A percentile compares a stretch with the other conserved stretches of the same genome.
Conservation (phyloP, 352 stramenopile species). For the Phytophthora foliorum region DNA sequence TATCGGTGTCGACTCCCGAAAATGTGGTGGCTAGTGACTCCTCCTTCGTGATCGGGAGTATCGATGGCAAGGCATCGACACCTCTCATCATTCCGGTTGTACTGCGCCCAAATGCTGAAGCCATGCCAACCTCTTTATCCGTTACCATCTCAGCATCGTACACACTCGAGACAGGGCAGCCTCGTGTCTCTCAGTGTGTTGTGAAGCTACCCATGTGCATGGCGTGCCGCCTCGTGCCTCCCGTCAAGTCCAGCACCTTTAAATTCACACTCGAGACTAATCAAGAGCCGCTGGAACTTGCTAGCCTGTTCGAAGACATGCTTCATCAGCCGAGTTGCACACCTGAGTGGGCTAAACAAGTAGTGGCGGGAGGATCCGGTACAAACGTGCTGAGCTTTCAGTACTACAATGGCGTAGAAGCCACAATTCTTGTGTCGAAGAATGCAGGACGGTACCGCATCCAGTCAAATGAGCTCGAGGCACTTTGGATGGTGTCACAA, state of each 20-base stretch:
- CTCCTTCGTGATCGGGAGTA: conserved; percentile 74
- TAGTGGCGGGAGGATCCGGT: conserved; percentile 54
- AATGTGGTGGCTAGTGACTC: conserved; percentile 72
- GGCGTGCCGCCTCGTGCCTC: conserved; percentile 70
- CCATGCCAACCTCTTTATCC: conserved; percentile 77
- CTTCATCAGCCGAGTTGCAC: conserved; percentile 79
- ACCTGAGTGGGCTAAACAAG: conserved; percentile 76
- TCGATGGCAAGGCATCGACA: conserved; percentile 73
- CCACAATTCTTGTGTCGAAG: conserved; percentile 92
- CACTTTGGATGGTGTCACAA: conserved; percentile 82
- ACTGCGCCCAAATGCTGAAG: conserved; percentile 50
- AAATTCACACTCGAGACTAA: conserved; percentile 93
- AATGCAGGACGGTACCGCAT: conserved; percentile 90
- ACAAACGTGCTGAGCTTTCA: conserved; percentile 91
- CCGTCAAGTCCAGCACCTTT: conserved; percentile 84
- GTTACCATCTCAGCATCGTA: conserved; percentile 78
- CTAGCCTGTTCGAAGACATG: conserved; percentile 89
- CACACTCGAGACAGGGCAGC: conserved; percentile 74
- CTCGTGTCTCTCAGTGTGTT: conserved; percentile 68
- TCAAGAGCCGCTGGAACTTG: conserved; percentile 76
- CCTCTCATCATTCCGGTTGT: conserved; percentile 74
- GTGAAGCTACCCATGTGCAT: conserved; percentile 85
- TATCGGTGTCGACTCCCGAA: conserved; percentile 72
- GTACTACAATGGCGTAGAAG: conserved; percentile 89
- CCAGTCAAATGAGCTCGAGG: conserved; percentile 86